These are phyloP conservation scores for Vicia villosa DNA, from an alignment of 306 rosid genomes.

Conservation along the genomic window DNA sequence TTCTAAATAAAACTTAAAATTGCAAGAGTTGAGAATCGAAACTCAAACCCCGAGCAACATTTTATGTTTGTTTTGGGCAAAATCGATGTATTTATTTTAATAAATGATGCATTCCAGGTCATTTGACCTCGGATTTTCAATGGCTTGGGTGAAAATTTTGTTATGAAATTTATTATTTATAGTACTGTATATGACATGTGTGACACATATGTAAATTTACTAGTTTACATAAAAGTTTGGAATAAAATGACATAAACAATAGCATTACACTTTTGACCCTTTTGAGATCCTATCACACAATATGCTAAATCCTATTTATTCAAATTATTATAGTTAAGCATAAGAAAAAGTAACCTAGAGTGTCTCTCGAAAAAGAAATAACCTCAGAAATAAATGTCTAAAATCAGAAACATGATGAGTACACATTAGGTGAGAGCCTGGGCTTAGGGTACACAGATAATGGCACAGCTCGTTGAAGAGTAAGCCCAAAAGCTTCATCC, in stretches of 20 bases:
- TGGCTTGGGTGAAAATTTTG: no score
- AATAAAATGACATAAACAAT: no score
- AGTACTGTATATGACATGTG: no score
- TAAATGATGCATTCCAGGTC: no score
- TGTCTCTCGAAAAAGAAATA: neutral
- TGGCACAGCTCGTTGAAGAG: constrained; percentile 64
- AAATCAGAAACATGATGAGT: constrained; percentile 13
- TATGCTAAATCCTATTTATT: neutral
- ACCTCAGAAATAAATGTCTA: neutral
- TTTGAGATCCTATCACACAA: neutral
- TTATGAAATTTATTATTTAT: no score
- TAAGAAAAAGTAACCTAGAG: neutral
- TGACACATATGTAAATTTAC: no score
- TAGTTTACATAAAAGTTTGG: neutral
- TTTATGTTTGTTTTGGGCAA: no score
- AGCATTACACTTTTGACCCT: neutral
- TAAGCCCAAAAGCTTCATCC: constrained; percentile 79
- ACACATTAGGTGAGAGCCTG: constrained; percentile 46
- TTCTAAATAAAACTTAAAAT: no score
- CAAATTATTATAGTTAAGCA: neutral
- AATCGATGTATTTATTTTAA: no score
- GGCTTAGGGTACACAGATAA: constrained; percentile 54
- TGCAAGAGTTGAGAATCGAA: no score
- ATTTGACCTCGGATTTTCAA: no score
- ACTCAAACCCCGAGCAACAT: no score